Percentiles rank a stretch among this genome's conserved stretches.
Conservation (phyloP, 169 alveolate genomes). For the Babesia caballi region DNA sequence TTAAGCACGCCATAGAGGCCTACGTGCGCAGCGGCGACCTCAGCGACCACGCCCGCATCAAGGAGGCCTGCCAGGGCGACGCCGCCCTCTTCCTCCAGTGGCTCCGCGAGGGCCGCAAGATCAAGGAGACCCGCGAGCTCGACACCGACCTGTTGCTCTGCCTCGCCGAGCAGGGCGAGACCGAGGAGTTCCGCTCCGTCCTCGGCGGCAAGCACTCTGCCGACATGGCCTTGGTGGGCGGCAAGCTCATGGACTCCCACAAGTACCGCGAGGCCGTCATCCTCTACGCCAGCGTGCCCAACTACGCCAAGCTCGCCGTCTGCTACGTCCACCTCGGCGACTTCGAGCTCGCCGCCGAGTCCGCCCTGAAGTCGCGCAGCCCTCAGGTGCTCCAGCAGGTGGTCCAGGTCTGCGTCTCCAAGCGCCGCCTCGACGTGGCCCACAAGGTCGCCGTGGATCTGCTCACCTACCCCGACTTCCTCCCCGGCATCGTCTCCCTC, state of each 20-base stretch:
- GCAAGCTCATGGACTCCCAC: conserved; percentile 76
- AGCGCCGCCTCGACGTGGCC: conserved; percentile 88
- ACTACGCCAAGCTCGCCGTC: conserved; percentile 95
- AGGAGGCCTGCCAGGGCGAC: conserved; percentile 42
- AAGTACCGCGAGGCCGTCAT: conserved; percentile 89
- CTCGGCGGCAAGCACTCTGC: conserved; percentile 31
- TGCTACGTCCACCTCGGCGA: conserved; percentile 92
- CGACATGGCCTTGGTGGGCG: conserved; percentile 70
- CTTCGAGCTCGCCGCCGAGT: conserved; percentile 94
- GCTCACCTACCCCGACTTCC: conserved; percentile 97
- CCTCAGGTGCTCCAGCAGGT: conserved; percentile 93
- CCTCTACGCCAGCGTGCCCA: conserved; percentile 90
- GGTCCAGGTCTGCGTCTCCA: conserved; percentile 86
- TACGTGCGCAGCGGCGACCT: conserved; percentile 92
- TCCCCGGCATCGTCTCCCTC: conserved; percentile 84
- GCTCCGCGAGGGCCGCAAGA: conserved; percentile 33
- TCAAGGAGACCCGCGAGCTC: conserved; percentile 59
- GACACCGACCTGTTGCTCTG: conserved; percentile 67
- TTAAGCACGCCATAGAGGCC: conserved; percentile 93
- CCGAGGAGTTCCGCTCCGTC: conserved; percentile 56
- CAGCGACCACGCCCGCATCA: conserved; percentile 75
- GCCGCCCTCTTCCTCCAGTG: conserved; percentile 25
- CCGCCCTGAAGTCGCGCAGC: conserved; percentile 98
- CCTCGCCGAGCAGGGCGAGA: conserved; percentile 62
- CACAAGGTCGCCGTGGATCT: conserved; percentile 93